Conservation (phyloP, 2,329 filamentous ascomycete species). For the Colletotrichum horii region DNA sequence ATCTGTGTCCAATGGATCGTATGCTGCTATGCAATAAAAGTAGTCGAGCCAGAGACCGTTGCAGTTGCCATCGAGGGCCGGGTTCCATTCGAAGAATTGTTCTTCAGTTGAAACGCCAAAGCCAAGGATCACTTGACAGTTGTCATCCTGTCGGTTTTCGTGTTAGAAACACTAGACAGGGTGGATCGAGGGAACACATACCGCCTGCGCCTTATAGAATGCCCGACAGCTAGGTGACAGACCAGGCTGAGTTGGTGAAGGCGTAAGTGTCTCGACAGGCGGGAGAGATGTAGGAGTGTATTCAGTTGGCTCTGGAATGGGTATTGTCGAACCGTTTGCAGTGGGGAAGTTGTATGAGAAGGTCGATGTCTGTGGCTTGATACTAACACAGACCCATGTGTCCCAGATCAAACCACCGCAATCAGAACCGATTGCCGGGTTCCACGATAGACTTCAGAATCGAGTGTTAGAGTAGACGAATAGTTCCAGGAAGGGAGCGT, state of each 20-base stretch:
- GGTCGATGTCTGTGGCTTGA: background rate
- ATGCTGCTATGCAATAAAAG: constrained; percentile 26
- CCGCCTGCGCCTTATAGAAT: constrained; percentile 4
- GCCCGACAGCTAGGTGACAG: constrained; percentile 12
- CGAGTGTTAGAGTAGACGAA: background rate
- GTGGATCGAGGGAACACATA: background rate
- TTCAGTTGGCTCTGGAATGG: background rate
- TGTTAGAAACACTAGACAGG: background rate
- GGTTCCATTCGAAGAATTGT: constrained; percentile 33
- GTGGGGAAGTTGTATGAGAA: background rate
- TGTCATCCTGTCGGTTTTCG: background rate
- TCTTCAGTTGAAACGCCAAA: constrained; percentile 23
- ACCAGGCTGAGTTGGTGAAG: background rate
- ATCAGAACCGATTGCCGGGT: constrained; percentile 15
- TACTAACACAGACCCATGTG: background rate
- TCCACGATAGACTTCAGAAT: constrained; percentile 13
- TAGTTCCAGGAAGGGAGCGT: background rate
- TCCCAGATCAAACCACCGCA: constrained; percentile 12
- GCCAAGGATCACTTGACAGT: constrained; percentile 11
- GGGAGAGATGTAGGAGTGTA: background rate
- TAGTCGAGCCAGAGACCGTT: constrained; percentile 25
- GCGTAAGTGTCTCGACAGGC: background rate
- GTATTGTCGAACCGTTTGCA: background rate
- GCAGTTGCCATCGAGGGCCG: constrained; percentile 26
- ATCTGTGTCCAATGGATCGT: background rate